Conservation (phyloP, 345 rosid species). For the Gossypium turneri region DNA sequence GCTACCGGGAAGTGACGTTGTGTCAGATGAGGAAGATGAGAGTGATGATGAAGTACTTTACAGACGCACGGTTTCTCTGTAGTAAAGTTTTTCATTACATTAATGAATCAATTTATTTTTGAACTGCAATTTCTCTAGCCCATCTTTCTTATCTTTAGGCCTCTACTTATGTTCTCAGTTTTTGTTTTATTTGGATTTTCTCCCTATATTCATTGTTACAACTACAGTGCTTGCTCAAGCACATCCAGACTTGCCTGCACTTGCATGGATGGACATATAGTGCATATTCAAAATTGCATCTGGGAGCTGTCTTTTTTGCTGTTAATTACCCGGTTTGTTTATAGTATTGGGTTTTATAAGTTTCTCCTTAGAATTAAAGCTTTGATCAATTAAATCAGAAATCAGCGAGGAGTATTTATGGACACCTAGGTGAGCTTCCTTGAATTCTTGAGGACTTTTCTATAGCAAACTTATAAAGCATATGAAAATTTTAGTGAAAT, state of each 20-base stretch:
- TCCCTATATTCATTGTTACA: constrained; percentile 3
- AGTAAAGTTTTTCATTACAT: constrained; percentile 16
- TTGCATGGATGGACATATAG: not conserved
- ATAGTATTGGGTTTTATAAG: no score
- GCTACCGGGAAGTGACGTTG: constrained; percentile 59
- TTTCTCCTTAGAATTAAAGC: not conserved
- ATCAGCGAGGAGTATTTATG: not conserved
- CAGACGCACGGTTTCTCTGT: constrained; percentile 48
- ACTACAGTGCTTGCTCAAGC: not conserved
- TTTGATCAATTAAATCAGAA: not conserved
- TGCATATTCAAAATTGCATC: not conserved
- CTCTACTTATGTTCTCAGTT: not conserved
- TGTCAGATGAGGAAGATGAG: constrained; percentile 71
- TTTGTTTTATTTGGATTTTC: not conserved
- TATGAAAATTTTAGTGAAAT: not conserved
- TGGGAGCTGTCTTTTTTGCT: not conserved
- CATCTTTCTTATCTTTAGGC: not conserved
- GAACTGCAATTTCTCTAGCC: not conserved
- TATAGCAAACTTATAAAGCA: not conserved
- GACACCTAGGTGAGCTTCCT: no score
- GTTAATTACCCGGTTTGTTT: not conserved
- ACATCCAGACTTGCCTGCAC: not conserved
- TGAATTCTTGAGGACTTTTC: not conserved
- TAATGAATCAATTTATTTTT: not conserved
- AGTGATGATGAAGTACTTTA: constrained; percentile 69